phyloP scores from a whole-genome alignment of 108 stramenopile genomes.

The Skeletonema costatum region DNA sequence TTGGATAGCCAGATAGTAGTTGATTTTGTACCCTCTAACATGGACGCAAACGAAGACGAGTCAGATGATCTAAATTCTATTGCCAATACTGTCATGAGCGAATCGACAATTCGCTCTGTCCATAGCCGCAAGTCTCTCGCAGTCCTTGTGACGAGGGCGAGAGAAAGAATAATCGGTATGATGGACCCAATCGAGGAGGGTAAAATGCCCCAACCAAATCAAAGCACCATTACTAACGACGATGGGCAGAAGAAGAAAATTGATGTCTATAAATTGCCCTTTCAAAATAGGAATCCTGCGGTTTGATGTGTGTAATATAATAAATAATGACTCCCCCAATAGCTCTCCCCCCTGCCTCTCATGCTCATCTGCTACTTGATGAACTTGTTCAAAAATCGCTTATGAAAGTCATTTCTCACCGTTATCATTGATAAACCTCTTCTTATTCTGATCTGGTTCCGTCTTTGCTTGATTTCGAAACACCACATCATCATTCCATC shows the following conservation, averaged over 20 bases:
- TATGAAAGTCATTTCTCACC: conserved; percentile 96
- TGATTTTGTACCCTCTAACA: conserved; percentile 16
- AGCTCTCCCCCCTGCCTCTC: neutral
- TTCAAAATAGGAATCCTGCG: conserved; percentile 63
- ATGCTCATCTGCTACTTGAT: conserved; percentile 64
- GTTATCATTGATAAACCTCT: conserved; percentile 98
- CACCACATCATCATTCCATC: conserved; percentile 98
- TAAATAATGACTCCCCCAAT: neutral
- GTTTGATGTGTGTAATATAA: conserved; percentile 17
- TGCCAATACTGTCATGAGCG: conserved; percentile 46
- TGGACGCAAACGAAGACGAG: conserved; percentile 22
- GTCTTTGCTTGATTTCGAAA: conserved; percentile 95
- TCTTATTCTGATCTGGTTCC: conserved; percentile 83
- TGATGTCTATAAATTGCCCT: conserved; percentile 54
- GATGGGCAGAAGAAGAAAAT: conserved; percentile 44
- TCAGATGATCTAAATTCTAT: conserved; percentile 46
- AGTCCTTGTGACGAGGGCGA: conserved; percentile 36
- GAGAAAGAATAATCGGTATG: conserved; percentile 24
- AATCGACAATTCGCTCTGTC: conserved; percentile 40
- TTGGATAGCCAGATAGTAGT: conserved; percentile 21
- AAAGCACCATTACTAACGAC: conserved; percentile 51
- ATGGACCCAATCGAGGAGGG: conserved; percentile 38
- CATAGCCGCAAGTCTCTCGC: conserved; percentile 51
- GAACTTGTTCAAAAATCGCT: conserved; percentile 94
- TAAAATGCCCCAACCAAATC: conserved; percentile 33